Conservation (phyloP, 116 monocot genomes). For the Iris pallida region DNA sequence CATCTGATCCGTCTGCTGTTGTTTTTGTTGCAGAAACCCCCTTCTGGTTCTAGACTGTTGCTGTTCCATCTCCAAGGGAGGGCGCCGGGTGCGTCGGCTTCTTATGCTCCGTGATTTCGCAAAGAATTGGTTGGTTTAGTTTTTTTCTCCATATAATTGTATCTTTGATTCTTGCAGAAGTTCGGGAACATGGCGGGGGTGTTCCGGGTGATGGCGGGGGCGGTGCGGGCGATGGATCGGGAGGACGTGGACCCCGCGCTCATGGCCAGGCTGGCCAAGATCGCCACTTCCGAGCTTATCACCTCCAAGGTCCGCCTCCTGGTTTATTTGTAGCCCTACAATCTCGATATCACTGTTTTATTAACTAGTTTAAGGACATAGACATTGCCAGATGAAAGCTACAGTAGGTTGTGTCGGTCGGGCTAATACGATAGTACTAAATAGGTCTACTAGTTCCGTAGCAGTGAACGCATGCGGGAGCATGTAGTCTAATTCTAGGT, state of each 20-base stretch:
- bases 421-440: too few relatives aligned
- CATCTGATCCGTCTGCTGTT: too few relatives aligned
- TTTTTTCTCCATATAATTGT: neutral
- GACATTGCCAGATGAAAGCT: too few relatives aligned
- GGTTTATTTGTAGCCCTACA: too few relatives aligned
- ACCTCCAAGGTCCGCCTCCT: constrained; percentile 79
- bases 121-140: constrained; percentile 2
- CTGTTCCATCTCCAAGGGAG: constrained; percentile 53
- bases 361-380: too few relatives aligned
- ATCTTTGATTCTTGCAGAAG: constrained; percentile 31
- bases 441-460: too few relatives aligned
- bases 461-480: too few relatives aligned
- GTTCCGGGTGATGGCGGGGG: constrained; percentile 81
- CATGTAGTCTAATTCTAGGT: too few relatives aligned
- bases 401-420: too few relatives aligned
- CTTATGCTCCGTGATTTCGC: too few relatives aligned
- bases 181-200: constrained; percentile 84
- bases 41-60: constrained; percentile 78
- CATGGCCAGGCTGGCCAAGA: constrained; percentile 65
- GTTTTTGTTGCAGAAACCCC: constrained; percentile 58
- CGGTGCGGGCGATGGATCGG: constrained; percentile 54
- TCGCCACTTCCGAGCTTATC: constrained; percentile 78
- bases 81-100: constrained; percentile 89
- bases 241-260: constrained; percentile 50
- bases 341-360: too few relatives aligned